Evolutionary conservation across 352 stramenopile species (phyloP).

Genomic region (Globisporangium parvum): DNA sequence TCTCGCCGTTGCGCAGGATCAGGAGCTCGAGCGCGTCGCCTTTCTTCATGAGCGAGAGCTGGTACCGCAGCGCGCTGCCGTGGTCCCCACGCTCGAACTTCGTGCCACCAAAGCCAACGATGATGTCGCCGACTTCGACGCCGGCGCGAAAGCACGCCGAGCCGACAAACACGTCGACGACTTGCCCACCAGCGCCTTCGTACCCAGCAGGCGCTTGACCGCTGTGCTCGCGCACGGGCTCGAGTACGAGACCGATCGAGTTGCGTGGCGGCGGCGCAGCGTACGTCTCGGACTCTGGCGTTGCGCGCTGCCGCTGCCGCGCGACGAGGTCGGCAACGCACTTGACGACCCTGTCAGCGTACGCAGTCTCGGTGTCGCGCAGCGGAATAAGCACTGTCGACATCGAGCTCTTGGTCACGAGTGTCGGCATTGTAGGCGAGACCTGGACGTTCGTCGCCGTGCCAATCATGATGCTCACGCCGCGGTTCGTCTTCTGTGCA

Average conservation of each 20-base stretch:
- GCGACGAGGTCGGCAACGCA: constrained; percentile 36
- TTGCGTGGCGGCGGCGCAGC: constrained; percentile 33
- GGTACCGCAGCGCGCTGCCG: constrained; percentile 39
- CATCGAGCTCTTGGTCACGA: constrained; percentile 45
- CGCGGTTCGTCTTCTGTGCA: constrained; percentile 31
- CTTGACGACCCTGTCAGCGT: constrained; percentile 31
- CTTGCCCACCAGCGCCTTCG: constrained; percentile 35
- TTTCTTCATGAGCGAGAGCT: constrained; percentile 51
- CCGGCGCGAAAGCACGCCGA: constrained; percentile 43
- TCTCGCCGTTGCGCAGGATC: constrained; percentile 30
- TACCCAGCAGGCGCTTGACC: constrained; percentile 24
- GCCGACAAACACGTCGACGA: constrained; percentile 46
- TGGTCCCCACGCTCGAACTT: constrained; percentile 43
- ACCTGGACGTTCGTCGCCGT: constrained; percentile 29
- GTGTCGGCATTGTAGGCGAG: constrained; percentile 12
- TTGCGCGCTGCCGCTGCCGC: constrained; percentile 29
- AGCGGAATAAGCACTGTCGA: constrained; percentile 39
- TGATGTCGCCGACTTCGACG: constrained; percentile 40
- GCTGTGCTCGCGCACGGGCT: constrained; percentile 27
- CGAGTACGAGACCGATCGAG: constrained; percentile 46
- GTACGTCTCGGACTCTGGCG: constrained; percentile 26
- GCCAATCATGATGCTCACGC: constrained; percentile 44
- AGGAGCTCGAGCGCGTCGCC: constrained; percentile 41
- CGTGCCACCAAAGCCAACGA: constrained; percentile 43
- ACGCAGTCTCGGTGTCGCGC: constrained; percentile 21